Base-by-base conservation (phyloP, 2,329 filamentous ascomycete genomes). In the Fusarium sp. region DNA sequence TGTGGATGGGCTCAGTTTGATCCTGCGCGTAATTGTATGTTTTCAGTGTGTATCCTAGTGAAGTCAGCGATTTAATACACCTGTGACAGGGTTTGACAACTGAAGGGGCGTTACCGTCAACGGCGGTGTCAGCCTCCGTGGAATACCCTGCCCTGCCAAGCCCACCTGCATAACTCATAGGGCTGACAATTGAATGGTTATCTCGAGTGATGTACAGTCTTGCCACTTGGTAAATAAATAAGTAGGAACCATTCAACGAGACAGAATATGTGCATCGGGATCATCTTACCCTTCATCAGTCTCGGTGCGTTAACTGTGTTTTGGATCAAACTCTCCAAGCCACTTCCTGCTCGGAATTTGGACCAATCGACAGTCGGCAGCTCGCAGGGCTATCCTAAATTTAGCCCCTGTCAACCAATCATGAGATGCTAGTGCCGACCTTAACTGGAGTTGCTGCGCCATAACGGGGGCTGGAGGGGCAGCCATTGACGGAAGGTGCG, bases 381-480 rank as follows among this genome's bases (percentile, higher is more conserved):
- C n/a, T 14, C 14, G 17, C 36, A 9, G 5, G 24, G 6, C 19
- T 19, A 50, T 28, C 49, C 65, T 69, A 68, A 60, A 55, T 56
- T 67, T 65, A 68, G 65, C 14, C 19, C 34, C 22, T 9, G 38
- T 4, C 3, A 54, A 13, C 65, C 34, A 67, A 68, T 64, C 36
- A 67, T 11, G 13, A 13, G 28, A 10, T 31, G 10, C 28, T 13
- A 31, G 33, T 10, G 10, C 1, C 4, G 2, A 3, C 4, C 11
- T 2, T 0, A 19, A 31, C 26, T 21, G 36, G 9, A 46, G 33
- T 31, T 21, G 34, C 66, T 70, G 62, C 66, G 62, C 66, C 66
- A 53, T 56, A n/a, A 51, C 19, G 57, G 51, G 51, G 60, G 57
- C 57, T 63, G 43, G 57, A 45, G 31, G 42, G 28, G 42, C 28